These are phyloP conservation scores for Backusella morwellensis DNA, from an alignment of 192 early-diverging fungal genomes.

Conservation along the genomic window DNA sequence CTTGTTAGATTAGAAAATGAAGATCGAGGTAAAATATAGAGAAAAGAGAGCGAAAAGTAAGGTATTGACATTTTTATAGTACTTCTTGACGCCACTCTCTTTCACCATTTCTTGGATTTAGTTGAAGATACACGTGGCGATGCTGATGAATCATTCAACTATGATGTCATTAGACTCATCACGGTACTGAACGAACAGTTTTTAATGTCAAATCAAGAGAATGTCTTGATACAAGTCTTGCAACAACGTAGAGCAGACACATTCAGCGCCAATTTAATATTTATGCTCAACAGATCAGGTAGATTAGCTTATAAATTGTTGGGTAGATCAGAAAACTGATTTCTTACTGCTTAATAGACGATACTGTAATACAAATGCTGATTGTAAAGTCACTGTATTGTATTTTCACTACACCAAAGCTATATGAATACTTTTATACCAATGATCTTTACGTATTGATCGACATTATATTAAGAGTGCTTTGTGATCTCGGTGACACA, in stretches of 20 bases:
- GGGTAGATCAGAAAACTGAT: conserved; percentile 17
- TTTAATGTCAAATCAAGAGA: conserved; percentile 46
- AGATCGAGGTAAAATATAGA: conserved; percentile 47
- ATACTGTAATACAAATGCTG: conserved; percentile 48
- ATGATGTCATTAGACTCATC: conserved; percentile 51
- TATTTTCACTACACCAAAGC: conserved; percentile 62
- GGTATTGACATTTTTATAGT: conserved; percentile 19
- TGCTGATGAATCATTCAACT: conserved; percentile 53
- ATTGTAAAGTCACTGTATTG: conserved; percentile 72
- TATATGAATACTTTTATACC: conserved; percentile 79
- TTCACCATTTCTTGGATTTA: conserved; percentile 54
- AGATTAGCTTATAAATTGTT: no score
- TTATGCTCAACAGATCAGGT: conserved; percentile 90
- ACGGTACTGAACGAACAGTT: conserved; percentile 72
- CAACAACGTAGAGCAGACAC: conserved; percentile 63
- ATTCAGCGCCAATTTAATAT: conserved; percentile 86
- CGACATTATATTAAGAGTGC: conserved; percentile 84
- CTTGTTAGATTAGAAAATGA: conserved; percentile 46
- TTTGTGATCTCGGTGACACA: conserved; percentile 58
- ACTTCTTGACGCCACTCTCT: conserved; percentile 40
- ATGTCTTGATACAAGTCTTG: conserved; percentile 54
- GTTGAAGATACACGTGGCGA: conserved; percentile 58
- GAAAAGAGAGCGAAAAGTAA: background rate
- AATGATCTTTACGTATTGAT: conserved; percentile 88
- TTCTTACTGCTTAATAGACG: conserved; percentile 40